Evolutionary conservation across 2,329 filamentous ascomycete genomes (phyloP), one percentile per base, ranked within the genome.

Genomic region (Pseudogymnoascus sp.): DNA sequence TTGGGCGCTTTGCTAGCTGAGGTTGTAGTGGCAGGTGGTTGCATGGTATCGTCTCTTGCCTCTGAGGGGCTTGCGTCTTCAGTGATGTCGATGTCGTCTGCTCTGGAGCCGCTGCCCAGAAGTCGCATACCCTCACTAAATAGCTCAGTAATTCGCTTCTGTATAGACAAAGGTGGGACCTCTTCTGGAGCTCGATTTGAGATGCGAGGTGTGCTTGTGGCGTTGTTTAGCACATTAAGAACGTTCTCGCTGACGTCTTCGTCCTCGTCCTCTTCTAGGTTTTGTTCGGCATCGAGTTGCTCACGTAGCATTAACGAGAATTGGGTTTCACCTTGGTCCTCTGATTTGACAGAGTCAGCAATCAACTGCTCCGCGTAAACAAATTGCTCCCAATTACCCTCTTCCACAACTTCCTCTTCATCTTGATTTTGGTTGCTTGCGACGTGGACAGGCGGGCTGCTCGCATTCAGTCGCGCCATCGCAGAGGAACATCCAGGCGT

Each of bases 211-310:
- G 45, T 52, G 45, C 45, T 52, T 52, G 45, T 52, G n/a, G 25
- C 25, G 8, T 52, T 52, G 25, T 52, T 52, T 12, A 52, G 5
- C 4, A 52, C n/a, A 6, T 30, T 30, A 12, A 52, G 25, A 52
- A 30, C 25, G 45, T 19, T 14, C 14, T 19, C 45, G 25, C 9
- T 23, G 25, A 33, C 45, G 2, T 28, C 58, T 22, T 42, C 35
- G 16, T 38, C 58, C n/a, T 58, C 55, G 11, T 38, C 60, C 16
- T 60, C 58, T 41, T 60, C 49, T 12, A n/a, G 28, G 35, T 62
- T 33, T 19, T 28, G 30, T 60, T 60, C 61, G 7, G 5, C 52
- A 28, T 60, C 14, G n/a, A 52, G 45, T 30, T 52, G 45, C 8
- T 52, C 25, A 16, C 45, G 45, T 4, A 52, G 25, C 25, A 30